Conservation (phyloP, 306 rosid species). For the Quercus aquifolioides region DNA sequence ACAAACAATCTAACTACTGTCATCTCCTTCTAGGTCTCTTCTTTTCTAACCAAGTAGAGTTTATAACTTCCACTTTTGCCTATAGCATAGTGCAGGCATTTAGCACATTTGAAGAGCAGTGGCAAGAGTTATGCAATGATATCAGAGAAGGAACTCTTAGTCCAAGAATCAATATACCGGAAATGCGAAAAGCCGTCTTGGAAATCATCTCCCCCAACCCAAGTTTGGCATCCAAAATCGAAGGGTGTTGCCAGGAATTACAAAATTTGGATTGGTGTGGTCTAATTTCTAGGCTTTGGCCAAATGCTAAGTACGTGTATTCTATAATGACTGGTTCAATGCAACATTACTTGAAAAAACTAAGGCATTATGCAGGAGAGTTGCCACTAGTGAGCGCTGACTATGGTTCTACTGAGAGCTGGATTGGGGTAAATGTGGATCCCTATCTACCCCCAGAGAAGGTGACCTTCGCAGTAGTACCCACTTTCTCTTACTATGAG, state of each 20-base stretch:
- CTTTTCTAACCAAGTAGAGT: conserved; percentile 65
- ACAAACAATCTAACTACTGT: conserved; percentile 77
- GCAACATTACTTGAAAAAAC: conserved; percentile 74
- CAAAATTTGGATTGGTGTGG: conserved; percentile 58
- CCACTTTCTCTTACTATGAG: conserved; percentile 89
- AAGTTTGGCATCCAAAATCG: conserved; percentile 43
- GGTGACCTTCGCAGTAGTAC: conserved; percentile 79
- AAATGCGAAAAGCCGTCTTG: conserved; percentile 52
- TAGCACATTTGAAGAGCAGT: conserved; percentile 52
- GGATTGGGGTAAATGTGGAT: conserved; percentile 92
- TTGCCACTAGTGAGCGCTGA: conserved; percentile 87
- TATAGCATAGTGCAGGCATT: conserved; percentile 78
- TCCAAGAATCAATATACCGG: conserved; percentile 38
- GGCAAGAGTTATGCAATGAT: conserved; percentile 68
- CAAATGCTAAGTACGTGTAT: conserved; percentile 76
- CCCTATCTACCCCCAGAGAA: conserved; percentile 69
- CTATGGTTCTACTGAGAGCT: conserved; percentile 96
- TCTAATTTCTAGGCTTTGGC: conserved; percentile 75
- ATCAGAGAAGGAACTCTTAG: conserved; percentile 45
- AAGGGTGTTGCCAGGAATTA: conserved; percentile 45
- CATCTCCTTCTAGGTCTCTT: conserved; percentile 89
- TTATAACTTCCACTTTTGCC: conserved; percentile 74
- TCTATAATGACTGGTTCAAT: conserved; percentile 95
- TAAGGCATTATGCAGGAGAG: conserved; percentile 68
- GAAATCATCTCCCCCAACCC: conserved; percentile 51